phyloP scores from a whole-genome alignment of 371 early-diverging fungal species.

The Mortierella sp. region DNA sequence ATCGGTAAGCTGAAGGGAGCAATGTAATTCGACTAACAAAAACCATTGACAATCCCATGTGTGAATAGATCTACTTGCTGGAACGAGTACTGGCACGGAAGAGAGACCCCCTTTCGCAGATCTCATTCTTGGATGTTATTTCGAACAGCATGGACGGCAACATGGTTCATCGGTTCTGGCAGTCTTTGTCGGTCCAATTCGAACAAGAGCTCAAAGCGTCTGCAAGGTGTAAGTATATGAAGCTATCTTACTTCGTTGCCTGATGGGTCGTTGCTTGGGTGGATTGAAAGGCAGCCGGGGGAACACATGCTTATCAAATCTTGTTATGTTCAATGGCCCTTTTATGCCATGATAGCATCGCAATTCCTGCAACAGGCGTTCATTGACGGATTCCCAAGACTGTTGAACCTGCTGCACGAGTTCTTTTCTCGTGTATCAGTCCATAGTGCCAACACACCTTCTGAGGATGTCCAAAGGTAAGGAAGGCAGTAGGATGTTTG shows the following conservation, averaged over 20 bases:
- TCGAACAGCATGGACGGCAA: constrained; percentile 60
- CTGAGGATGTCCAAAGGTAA: constrained; percentile 72
- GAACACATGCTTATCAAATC: background rate
- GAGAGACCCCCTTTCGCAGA: constrained; percentile 76
- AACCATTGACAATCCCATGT: background rate
- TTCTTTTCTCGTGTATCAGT: constrained; percentile 81
- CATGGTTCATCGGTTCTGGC: constrained; percentile 64
- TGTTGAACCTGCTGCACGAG: constrained; percentile 81
- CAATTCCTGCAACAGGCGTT: constrained; percentile 78
- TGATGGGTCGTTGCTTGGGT: too few species aligned
- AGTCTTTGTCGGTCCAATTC: constrained; percentile 58
- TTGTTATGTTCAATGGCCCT: background rate
- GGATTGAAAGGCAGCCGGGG: too few species aligned
- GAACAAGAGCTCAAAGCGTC: constrained; percentile 61
- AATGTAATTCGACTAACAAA: background rate
- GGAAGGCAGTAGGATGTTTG: background rate
- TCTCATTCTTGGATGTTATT: constrained; percentile 71
- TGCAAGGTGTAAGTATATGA: constrained; percentile 34
- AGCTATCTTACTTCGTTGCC: background rate
- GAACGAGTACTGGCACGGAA: constrained; percentile 80
- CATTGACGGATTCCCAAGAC: constrained; percentile 81
- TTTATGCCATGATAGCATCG: constrained; percentile 60
- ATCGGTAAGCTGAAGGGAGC: background rate
- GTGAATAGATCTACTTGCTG: constrained; percentile 74
- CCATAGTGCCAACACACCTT: constrained; percentile 63